Evolutionary conservation across 345 rosid species (phyloP).

Genomic region (Punica granatum): DNA sequence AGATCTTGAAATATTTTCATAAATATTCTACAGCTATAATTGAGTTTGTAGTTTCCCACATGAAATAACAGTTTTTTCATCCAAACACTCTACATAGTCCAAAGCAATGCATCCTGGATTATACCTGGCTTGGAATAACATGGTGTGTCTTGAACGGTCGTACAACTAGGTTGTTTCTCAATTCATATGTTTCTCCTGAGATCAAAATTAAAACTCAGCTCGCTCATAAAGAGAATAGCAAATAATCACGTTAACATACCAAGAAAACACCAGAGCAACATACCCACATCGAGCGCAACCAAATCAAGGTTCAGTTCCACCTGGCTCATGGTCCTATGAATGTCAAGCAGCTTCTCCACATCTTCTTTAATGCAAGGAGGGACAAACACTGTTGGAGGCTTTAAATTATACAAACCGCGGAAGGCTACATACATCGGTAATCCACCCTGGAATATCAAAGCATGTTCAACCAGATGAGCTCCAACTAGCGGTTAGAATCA

Average conservation of each 20-base stretch:
- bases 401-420: conserved; percentile 79
- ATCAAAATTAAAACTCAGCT: conserved; percentile 7
- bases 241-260: background rate
- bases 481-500: too few species aligned
- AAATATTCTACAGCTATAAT: too few species aligned
- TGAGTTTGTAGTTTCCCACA: too few species aligned
- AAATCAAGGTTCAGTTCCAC: conserved; percentile 72
- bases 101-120: background rate
- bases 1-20: too few species aligned
- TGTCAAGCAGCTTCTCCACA: conserved; percentile 76
- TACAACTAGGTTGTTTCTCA: conserved; percentile 76
- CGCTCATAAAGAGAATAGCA: background rate
- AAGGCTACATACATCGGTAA: conserved; percentile 86
- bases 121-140: conserved; percentile 88
- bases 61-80: too few species aligned
- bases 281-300: conserved; percentile 77
- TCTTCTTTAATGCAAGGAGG: conserved; percentile 79
- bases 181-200: conserved; percentile 88
- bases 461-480: background rate
- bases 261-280: conserved; percentile 12
- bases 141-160: conserved; percentile 83
- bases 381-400: conserved; percentile 81
- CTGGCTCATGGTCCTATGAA: conserved; percentile 77
- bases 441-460: conserved; percentile 49
- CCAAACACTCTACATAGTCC: background rate